A percentile compares a stretch with the other conserved stretches of the same genome.
Conservation (phyloP, 352 stramenopile genomes). For the Pythium aristosporum region DNA sequence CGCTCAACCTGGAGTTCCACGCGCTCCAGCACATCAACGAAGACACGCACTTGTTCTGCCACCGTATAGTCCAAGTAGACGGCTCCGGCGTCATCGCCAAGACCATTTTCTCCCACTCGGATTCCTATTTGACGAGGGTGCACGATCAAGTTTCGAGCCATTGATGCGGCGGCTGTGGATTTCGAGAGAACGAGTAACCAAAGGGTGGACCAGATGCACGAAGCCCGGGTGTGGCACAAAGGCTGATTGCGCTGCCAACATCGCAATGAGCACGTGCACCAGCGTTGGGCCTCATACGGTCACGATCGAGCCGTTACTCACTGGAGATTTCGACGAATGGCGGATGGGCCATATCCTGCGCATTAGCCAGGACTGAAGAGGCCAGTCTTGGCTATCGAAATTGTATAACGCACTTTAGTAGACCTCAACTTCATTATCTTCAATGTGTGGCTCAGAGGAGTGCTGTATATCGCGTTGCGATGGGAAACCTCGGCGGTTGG, state of each 20-base stretch:
- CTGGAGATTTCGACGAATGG: neutral
- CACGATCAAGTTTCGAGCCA: slow-evolving; percentile 57
- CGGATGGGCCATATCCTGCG: too few species aligned
- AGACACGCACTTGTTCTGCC: slow-evolving; percentile 61
- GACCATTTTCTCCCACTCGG: slow-evolving; percentile 58
- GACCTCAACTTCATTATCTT: neutral
- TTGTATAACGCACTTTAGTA: too few species aligned
- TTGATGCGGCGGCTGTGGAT: slow-evolving; percentile 54
- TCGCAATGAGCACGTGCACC: too few species aligned
- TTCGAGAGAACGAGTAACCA: slow-evolving; percentile 37
- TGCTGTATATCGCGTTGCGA: slow-evolving; percentile 59
- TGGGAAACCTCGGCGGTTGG: slow-evolving; percentile 63
- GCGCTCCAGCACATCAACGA: slow-evolving; percentile 49
- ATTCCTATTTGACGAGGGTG: slow-evolving; percentile 48
- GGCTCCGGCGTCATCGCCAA: slow-evolving; percentile 39
- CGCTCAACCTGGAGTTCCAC: slow-evolving; percentile 43
- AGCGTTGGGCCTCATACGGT: too few species aligned
- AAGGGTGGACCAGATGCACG: slow-evolving; percentile 20
- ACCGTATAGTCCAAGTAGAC: slow-evolving; percentile 42
- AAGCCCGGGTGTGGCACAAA: neutral
- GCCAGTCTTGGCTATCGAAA: too few species aligned
- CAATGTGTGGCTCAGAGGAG: slow-evolving; percentile 55
- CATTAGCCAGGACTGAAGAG: too few species aligned
- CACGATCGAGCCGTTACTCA: neutral
- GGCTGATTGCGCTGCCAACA: too few species aligned